Percentiles rank a stretch among this genome's conserved stretches.
Evolutionary conservation across 2,329 filamentous ascomycete genomes (phyloP).

Genomic region (Ramularia endophylla): DNA sequence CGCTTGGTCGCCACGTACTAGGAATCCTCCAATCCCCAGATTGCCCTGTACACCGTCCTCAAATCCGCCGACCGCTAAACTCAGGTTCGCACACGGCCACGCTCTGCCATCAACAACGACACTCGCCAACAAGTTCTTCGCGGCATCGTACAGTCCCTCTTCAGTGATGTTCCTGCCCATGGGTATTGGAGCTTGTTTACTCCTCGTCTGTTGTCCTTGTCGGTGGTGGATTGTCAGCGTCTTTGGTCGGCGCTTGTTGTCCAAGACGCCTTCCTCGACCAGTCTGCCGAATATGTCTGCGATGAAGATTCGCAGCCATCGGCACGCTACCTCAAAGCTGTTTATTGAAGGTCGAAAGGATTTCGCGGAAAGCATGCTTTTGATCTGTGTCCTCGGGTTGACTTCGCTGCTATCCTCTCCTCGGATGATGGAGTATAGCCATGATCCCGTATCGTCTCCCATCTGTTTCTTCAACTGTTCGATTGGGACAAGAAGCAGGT

Average conservation of each 20-base stretch:
- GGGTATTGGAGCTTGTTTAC: constrained; percentile 70
- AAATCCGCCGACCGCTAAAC: constrained; percentile 83
- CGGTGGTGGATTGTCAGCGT: constrained; percentile 81
- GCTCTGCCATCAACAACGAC: constrained; percentile 69
- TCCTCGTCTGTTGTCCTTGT: constrained; percentile 65
- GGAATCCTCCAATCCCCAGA: constrained; percentile 76
- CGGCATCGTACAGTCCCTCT: constrained; percentile 64
- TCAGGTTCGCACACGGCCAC: constrained; percentile 91
- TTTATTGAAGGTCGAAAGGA: constrained; percentile 84
- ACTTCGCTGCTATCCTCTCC: constrained; percentile 86
- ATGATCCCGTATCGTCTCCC: constrained; percentile 76
- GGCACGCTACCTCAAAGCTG: constrained; percentile 66
- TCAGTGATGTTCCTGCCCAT: constrained; percentile 69
- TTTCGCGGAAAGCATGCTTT: constrained; percentile 95
- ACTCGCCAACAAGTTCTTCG: constrained; percentile 69
- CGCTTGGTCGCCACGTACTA: constrained; percentile 61
- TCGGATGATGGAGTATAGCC: constrained; percentile 79
- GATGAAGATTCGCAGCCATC: constrained; percentile 86
- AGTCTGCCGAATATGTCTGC: constrained; percentile 87
- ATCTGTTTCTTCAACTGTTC: constrained; percentile 72
- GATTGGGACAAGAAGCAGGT: constrained; percentile 65
- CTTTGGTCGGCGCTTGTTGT: constrained; percentile 79
- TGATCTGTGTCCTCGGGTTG: constrained; percentile 85
- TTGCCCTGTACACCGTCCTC: constrained; percentile 82
- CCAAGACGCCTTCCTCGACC: constrained; percentile 82